Percentiles rank a stretch among this genome's conserved stretches.
Evolutionary conservation across 1,284 basidiomycete genomes (phyloP).

Genomic region (Fistulinella cinereoalba): DNA sequence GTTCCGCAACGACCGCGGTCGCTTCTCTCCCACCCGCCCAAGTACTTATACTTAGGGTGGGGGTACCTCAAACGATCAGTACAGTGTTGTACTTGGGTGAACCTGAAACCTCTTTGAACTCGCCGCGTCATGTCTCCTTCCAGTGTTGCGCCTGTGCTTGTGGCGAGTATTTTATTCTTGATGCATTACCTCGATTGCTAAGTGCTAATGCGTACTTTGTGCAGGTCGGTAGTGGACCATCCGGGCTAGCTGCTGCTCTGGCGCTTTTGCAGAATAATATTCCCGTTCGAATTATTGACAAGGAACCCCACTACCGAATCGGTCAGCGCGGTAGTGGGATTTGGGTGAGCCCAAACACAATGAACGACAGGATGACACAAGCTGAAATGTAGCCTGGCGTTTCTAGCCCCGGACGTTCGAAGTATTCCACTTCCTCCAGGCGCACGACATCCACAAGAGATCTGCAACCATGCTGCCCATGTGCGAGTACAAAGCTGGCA

Average conservation of each 20-base stretch:
- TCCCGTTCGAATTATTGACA: slow-evolving; percentile 39
- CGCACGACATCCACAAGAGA: slow-evolving; percentile 16
- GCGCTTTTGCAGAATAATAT: slow-evolving; percentile 43
- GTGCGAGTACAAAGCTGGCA: slow-evolving; percentile 20
- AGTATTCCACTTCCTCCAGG: slow-evolving; percentile 27
- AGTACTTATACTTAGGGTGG: neutral
- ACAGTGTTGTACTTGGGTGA: too few species aligned
- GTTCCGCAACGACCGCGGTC: neutral
- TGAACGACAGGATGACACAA: too few species aligned
- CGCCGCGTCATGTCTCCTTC: too few species aligned
- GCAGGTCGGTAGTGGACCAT: slow-evolving; percentile 49
- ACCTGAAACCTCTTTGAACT: too few species aligned
- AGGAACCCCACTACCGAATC: slow-evolving; percentile 18
- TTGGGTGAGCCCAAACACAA: slow-evolving; percentile 18
- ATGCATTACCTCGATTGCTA: too few species aligned
- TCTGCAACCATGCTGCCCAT: slow-evolving; percentile 2
- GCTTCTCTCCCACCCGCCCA: neutral
- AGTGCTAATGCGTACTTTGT: neutral
- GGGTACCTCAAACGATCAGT: neutral
- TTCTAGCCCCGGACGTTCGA: slow-evolving; percentile 34
- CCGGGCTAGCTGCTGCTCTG: slow-evolving; percentile 47
- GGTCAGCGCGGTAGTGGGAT: slow-evolving; percentile 30
- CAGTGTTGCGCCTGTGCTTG: too few species aligned
- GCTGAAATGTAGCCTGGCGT: neutral
- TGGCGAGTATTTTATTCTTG: too few species aligned